Percentiles rank a stretch among this genome's conserved stretches.
Evolutionary conservation across 495 filamentous ascomycete genomes (phyloP).

Genomic region (Neurospora sp.): DNA sequence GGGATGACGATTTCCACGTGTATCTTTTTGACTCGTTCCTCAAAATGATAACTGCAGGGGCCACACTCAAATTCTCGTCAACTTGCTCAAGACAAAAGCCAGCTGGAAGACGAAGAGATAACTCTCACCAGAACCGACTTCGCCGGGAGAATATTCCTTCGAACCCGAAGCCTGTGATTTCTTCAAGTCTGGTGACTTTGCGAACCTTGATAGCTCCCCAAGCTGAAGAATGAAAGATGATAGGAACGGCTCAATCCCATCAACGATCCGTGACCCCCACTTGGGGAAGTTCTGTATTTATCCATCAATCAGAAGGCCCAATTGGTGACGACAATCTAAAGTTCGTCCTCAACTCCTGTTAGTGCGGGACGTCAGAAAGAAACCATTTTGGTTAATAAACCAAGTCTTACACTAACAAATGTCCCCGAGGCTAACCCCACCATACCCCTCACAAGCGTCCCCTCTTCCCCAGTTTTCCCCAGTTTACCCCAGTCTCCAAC

Average conservation of each 20-base stretch:
- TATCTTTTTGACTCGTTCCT: not conserved
- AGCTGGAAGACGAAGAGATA: too few relatives aligned
- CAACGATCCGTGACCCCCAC: not conserved
- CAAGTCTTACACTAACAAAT: not conserved
- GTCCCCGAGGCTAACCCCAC: constrained; percentile 6
- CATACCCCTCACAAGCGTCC: not conserved
- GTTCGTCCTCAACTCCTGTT: not conserved
- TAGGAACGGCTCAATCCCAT: not conserved
- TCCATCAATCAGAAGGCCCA: constrained; percentile 27
- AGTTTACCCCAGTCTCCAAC: not conserved
- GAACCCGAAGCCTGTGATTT: not conserved
- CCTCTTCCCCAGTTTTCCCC: not conserved
- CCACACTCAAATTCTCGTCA: too few relatives aligned
- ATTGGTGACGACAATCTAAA: not conserved
- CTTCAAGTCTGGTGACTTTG: not conserved
- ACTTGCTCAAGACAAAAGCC: too few relatives aligned
- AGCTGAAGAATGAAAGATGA: not conserved
- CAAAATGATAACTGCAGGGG: too few relatives aligned
- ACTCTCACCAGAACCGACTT: too few relatives aligned
- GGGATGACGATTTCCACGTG: not conserved
- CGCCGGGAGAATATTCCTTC: too few relatives aligned
- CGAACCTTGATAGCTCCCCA: not conserved
- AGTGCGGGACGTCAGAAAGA: too few relatives aligned
- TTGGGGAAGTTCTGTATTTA: constrained; percentile 11
- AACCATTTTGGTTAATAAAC: too few relatives aligned